Conservation (phyloP, 1,284 basidiomycete species). For the Heterobasidion parviporum region DNA sequence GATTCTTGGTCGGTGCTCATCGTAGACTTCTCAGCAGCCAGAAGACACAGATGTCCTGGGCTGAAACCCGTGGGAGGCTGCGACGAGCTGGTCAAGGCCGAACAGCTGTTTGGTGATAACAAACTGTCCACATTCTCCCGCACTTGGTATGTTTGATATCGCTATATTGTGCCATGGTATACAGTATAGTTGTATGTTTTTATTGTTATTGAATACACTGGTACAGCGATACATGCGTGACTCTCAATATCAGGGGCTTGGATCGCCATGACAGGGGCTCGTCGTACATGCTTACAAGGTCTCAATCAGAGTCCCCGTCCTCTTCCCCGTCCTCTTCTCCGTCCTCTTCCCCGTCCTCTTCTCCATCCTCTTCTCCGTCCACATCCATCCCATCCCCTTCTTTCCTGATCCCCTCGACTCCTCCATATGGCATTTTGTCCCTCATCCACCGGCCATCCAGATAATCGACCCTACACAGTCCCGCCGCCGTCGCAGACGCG, state of each 20-base stretch:
- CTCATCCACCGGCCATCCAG: conserved; percentile 60
- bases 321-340: conserved; percentile 26
- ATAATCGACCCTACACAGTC: conserved; percentile 78
- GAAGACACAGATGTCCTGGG: neutral
- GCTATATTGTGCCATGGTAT: too few relatives aligned
- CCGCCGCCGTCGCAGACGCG: conserved; percentile 75
- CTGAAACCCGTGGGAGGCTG: neutral
- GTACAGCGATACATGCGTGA: too few relatives aligned
- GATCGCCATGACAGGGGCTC: neutral
- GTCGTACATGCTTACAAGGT: neutral
- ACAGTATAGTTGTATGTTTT: too few relatives aligned
- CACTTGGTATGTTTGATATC: too few relatives aligned
- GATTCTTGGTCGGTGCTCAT: conserved; percentile 2
- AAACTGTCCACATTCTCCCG: neutral
- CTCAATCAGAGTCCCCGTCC: conserved; percentile 6
- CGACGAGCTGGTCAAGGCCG: neutral
- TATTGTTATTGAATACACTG: too few relatives aligned
- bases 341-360: conserved; percentile 27
- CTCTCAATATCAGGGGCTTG: too few relatives aligned
- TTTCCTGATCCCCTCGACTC: conserved; percentile 33
- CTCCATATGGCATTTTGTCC: conserved; percentile 53
- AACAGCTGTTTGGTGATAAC: neutral
- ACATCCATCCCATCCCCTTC: conserved; percentile 26
- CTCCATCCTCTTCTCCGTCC: conserved; percentile 26
- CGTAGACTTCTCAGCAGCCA: conserved; percentile 4